Conservation (phyloP, 768 basidiomycete genomes). For the Rubroboletus satanas region DNA sequence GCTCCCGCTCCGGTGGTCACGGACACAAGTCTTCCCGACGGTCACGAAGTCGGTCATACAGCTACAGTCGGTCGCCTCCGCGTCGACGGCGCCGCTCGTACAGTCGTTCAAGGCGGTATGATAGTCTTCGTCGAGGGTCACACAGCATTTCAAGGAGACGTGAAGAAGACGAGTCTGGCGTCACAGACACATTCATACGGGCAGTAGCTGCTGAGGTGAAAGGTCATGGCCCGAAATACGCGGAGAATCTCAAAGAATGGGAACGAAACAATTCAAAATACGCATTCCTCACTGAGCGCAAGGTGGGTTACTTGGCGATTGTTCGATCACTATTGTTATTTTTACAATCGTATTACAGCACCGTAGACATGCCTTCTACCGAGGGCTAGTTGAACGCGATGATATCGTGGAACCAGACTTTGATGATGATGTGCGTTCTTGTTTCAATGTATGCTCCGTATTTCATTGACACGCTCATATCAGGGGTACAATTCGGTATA, state of each 20-base stretch:
- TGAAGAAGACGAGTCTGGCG: slow-evolving; percentile 53
- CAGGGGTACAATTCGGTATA: slow-evolving; percentile 87
- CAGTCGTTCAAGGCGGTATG: slow-evolving; percentile 45
- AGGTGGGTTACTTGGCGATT: slow-evolving; percentile 38
- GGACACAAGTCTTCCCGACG: slow-evolving; percentile 23
- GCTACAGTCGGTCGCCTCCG: slow-evolving; percentile 37
- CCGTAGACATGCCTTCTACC: slow-evolving; percentile 67
- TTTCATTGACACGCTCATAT: slow-evolving; percentile 7
- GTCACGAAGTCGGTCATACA: slow-evolving; percentile 27
- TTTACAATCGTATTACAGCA: slow-evolving; percentile 42
- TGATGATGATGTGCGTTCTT: slow-evolving; percentile 65
- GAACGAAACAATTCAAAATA: slow-evolving; percentile 83
- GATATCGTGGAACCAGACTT: slow-evolving; percentile 62
- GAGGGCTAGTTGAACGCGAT: slow-evolving; percentile 59
- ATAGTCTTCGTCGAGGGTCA: slow-evolving; percentile 40
- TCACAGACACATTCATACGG: slow-evolving; percentile 81
- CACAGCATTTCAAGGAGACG: slow-evolving; percentile 30
- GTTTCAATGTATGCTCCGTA: background rate
- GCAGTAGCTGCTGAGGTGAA: slow-evolving; percentile 84
- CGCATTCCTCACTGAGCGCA: slow-evolving; percentile 60
- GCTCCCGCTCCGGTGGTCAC: slow-evolving; percentile 32
- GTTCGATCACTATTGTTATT: background rate
- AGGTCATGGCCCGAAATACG: slow-evolving; percentile 75
- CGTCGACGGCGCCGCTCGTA: slow-evolving; percentile 43
- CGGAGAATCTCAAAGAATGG: slow-evolving; percentile 65